phyloP scores from a whole-genome alignment of 306 rosid genomes.

The Sesbania bispinosa region DNA sequence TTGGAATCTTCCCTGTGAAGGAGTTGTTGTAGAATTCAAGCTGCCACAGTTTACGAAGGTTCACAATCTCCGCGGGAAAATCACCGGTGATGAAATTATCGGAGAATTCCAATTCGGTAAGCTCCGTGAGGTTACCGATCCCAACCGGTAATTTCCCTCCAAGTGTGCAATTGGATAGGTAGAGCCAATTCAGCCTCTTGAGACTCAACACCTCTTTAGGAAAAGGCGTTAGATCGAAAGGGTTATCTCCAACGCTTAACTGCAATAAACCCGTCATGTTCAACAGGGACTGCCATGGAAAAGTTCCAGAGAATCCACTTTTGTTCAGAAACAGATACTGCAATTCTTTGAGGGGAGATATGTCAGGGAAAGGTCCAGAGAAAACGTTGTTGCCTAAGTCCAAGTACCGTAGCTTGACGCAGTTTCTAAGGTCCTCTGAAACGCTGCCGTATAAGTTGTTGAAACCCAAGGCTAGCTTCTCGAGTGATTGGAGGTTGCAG shows the following conservation, averaged over 20 bases:
- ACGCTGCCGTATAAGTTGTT: slow-evolving; percentile 46
- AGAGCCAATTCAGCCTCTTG: slow-evolving; percentile 58
- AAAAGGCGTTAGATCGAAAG: slow-evolving; percentile 45
- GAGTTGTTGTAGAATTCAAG: slow-evolving; percentile 55
- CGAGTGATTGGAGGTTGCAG: slow-evolving; percentile 55
- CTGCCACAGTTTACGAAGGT: slow-evolving; percentile 70
- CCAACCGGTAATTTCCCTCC: slow-evolving; percentile 61
- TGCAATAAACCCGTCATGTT: slow-evolving; percentile 46
- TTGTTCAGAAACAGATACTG: slow-evolving; percentile 48
- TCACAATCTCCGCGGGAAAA: slow-evolving; percentile 65
- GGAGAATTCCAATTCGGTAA: slow-evolving; percentile 56
- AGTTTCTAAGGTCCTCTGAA: slow-evolving; percentile 49
- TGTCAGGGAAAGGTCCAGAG: slow-evolving; percentile 58
- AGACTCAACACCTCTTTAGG: slow-evolving; percentile 46
- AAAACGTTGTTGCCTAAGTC: slow-evolving; percentile 74
- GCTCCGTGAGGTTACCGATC: slow-evolving; percentile 65
- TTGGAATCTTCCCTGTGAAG: slow-evolving; percentile 65
- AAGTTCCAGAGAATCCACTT: slow-evolving; percentile 66
- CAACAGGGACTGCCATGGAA: slow-evolving; percentile 67
- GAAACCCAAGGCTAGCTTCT: slow-evolving; percentile 59
- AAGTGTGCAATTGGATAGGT: slow-evolving; percentile 56
- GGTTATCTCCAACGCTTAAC: slow-evolving; percentile 79
- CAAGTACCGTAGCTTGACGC: slow-evolving; percentile 47
- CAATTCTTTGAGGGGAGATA: slow-evolving; percentile 44
- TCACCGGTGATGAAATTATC: slow-evolving; percentile 53